Evolutionary conservation across 2,329 filamentous ascomycete species (phyloP).

Genomic region (Phoma herbarum): DNA sequence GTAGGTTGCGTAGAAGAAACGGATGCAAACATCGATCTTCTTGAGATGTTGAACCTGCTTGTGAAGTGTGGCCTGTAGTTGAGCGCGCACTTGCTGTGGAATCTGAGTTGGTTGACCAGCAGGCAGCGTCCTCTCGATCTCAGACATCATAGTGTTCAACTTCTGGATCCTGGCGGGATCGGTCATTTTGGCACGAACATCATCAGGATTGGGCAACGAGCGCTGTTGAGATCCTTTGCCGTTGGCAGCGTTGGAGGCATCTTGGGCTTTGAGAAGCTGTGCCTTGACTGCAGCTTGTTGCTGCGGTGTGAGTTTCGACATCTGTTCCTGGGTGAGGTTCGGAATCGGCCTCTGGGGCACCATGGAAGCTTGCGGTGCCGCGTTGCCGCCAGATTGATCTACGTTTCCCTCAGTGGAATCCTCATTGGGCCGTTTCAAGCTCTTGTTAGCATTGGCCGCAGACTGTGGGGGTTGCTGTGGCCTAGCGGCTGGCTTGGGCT

Average conservation of each 20-base stretch:
- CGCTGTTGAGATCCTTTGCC: conserved; percentile 42
- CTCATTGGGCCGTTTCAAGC: conserved; percentile 52
- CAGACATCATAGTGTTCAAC: conserved; percentile 39
- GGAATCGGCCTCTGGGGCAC: conserved; percentile 40
- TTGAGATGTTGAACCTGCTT: conserved; percentile 38
- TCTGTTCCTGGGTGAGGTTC: conserved; percentile 46
- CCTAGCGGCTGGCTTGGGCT: conserved; percentile 29
- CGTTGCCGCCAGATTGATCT: conserved; percentile 32
- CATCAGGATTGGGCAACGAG: conserved; percentile 32
- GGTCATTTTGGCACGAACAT: conserved; percentile 37
- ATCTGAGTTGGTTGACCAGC: conserved; percentile 34
- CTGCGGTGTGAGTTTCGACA: conserved; percentile 44
- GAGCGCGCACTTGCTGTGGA: conserved; percentile 29
- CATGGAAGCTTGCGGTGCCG: conserved; percentile 50
- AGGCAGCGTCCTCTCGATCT: conserved; percentile 41
- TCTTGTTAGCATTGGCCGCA: conserved; percentile 28
- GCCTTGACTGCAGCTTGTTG: conserved; percentile 46
- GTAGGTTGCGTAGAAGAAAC: conserved; percentile 42
- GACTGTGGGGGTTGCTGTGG: conserved; percentile 36
- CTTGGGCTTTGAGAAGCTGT: conserved; percentile 47
- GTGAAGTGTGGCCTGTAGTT: conserved; percentile 40
- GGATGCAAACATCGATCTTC: conserved; percentile 44
- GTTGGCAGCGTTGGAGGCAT: conserved; percentile 39
- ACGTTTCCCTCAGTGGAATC: conserved; percentile 53
- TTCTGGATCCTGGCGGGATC: conserved; percentile 40